Evolutionary conservation across 257 asterid species (phyloP), one percentile per base, ranked within the genome.

Genomic region (Sherardia arvensis): DNA sequence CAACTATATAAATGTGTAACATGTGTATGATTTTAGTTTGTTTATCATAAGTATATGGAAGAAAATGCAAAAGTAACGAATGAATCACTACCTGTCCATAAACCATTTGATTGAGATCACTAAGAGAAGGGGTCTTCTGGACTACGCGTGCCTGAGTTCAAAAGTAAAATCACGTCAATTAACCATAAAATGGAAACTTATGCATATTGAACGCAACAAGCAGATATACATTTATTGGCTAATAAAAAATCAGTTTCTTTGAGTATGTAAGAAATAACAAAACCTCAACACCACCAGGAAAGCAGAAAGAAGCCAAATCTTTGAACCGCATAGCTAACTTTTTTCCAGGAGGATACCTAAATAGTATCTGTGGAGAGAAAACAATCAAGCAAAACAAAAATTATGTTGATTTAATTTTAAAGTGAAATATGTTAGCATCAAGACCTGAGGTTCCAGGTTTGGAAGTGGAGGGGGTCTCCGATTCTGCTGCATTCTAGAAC

Each of bases 291-390:
- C 95, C 95, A 66, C 77, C 83, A 57, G 97, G 97, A 76, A 90
- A 90, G 85, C 97, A 85, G 77, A 90, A 90, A 25, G 90, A 85
- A 71, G 97, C 91, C 78, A 90, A 76, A 77, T 90, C 95, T 82
- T 81, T 79, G 66, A 65, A 70, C 62, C 84, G 87, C 73, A 87
- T 60, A 67, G 78, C 80, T 71, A 87, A 61, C 73, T 83, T 85
- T 82, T 80, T 82, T 69, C 89, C 81, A 65, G 92, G 88, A 74
- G 96, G 98, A 78, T 91, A 91, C 78, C 73, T 78, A 72, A 84
- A 88, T 61, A 88, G 87, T 53, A 88, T 87, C 96, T 91, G 72
- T 9, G 65, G 1, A 59, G 62, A 29, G 33, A 8, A 17, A 40
- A 58, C 17, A 64, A 59, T 61, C 14, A 10, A 29, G 32, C 30